Evolutionary conservation across 2,329 filamentous ascomycete genomes (phyloP).

Genomic region (Cucurbitaria berberidis): DNA sequence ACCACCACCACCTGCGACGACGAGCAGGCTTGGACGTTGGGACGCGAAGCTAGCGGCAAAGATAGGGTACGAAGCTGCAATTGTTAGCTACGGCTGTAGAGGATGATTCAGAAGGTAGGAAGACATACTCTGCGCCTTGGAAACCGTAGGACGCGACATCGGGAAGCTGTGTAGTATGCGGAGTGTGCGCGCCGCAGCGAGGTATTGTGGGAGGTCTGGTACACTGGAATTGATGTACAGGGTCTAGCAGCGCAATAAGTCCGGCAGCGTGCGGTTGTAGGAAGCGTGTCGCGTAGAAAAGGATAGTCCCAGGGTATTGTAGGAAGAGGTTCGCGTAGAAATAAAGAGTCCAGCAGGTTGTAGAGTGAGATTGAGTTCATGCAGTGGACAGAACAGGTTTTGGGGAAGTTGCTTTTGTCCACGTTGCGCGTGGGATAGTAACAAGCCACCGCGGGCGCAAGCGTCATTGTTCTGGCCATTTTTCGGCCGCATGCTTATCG

Average conservation of each 20-base stretch:
- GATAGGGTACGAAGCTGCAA: constrained; percentile 17
- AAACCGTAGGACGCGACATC: constrained; percentile 42
- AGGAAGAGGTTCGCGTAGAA: constrained; percentile 2
- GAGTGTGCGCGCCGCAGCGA: constrained; percentile 15
- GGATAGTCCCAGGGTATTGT: neutral
- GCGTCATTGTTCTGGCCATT: constrained; percentile 12
- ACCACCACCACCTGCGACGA: constrained; percentile 88
- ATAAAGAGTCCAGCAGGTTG: neutral
- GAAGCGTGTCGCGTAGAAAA: constrained; percentile 4
- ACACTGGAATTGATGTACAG: neutral
- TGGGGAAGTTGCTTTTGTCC: constrained; percentile 12
- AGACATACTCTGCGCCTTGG: constrained; percentile 34
- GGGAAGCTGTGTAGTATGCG: constrained; percentile 14
- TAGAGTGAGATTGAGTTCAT: neutral
- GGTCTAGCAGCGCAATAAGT: neutral
- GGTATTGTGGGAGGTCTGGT: neutral
- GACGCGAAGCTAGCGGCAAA: neutral
- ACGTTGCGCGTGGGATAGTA: constrained; percentile 23
- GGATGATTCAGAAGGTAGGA: neutral
- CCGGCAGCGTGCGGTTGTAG: neutral
- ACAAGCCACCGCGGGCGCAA: constrained; percentile 12
- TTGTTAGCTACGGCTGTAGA: constrained; percentile 1
- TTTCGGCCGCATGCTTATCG: constrained; percentile 1
- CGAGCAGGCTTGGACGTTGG: constrained; percentile 52
- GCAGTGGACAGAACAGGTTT: constrained; percentile 2